A percentile compares a stretch with the other conserved stretches of the same genome.
Evolutionary conservation across 2,329 filamentous ascomycete genomes (phyloP).

Genomic region (Parafenestella ontariensis): DNA sequence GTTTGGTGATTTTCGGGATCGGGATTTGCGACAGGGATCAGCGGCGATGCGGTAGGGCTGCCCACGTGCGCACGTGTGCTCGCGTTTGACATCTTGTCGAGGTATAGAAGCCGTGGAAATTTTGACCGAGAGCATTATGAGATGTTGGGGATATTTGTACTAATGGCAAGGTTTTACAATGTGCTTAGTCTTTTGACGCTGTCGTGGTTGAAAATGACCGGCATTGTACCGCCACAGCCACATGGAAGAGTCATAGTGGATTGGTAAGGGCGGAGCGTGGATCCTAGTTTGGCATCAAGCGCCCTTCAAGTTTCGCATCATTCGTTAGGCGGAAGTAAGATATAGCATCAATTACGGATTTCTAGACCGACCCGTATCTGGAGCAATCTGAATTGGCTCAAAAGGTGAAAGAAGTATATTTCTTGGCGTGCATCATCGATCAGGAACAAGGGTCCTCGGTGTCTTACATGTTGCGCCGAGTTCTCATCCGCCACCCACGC

Average conservation of each 20-base stretch:
- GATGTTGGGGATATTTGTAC: neutral
- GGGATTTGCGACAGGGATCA: slow-evolving; percentile 28
- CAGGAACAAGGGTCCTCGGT: slow-evolving; percentile 33
- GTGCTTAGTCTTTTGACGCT: neutral
- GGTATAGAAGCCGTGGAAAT: neutral
- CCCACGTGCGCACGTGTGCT: slow-evolving; percentile 46
- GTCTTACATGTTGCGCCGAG: slow-evolving; percentile 6
- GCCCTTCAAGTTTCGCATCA: slow-evolving; percentile 21
- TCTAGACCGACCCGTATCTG: neutral
- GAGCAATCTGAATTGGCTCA: neutral
- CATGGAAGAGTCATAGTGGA: slow-evolving; percentile 44
- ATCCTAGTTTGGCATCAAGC: slow-evolving; percentile 7
- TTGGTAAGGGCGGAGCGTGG: slow-evolving; percentile 40
- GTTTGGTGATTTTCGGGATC: slow-evolving; percentile 27
- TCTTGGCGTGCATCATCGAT: slow-evolving; percentile 44
- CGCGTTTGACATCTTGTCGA: slow-evolving; percentile 33
- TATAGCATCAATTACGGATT: slow-evolving; percentile 1
- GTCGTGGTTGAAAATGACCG: slow-evolving; percentile 7
- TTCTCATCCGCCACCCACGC: slow-evolving; percentile 22
- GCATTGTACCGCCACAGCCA: slow-evolving; percentile 43
- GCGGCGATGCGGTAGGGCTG: slow-evolving; percentile 19
- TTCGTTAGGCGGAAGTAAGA: neutral
- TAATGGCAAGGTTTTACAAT: neutral
- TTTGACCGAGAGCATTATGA: neutral
- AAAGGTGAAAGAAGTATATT: neutral